Conservation (phyloP, 1,284 basidiomycete genomes). For the Vanrija sp. region DNA sequence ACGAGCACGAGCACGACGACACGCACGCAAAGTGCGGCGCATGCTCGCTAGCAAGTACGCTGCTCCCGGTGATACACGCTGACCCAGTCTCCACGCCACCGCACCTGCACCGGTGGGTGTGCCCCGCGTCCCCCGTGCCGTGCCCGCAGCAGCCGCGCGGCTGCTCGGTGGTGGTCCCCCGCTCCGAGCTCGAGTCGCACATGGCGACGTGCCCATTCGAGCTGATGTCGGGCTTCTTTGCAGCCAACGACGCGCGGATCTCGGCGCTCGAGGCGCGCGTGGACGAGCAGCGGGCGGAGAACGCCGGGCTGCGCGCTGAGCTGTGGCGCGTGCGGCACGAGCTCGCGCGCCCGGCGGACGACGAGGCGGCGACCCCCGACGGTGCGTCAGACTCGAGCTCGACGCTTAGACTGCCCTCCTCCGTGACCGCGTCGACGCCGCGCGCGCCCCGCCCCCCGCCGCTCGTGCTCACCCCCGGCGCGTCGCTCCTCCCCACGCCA, state of each 20-base stretch:
- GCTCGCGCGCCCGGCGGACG: neutral
- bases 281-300: slow-evolving; percentile 56
- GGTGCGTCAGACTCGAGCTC: too few relatives aligned
- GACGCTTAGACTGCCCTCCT: too few relatives aligned
- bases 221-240: slow-evolving; percentile 60
- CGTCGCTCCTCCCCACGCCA: neutral
- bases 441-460: neutral
- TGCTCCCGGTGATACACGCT: too few relatives aligned
- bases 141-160: slow-evolving; percentile 58
- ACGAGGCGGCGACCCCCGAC: neutral
- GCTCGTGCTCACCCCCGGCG: neutral
- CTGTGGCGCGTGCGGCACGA: slow-evolving; percentile 48
- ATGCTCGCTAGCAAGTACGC: slow-evolving; percentile 9
- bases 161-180: slow-evolving; percentile 57
- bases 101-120: slow-evolving; percentile 30
- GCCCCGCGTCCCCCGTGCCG: slow-evolving; percentile 45
- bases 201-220: slow-evolving; percentile 59
- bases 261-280: slow-evolving; percentile 49
- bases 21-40: slow-evolving; percentile 9
- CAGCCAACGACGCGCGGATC: slow-evolving; percentile 52
- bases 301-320: slow-evolving; percentile 61
- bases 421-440: too few relatives aligned
- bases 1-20: neutral
- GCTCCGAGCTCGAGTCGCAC: slow-evolving; percentile 53
- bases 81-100: neutral